These are phyloP conservation scores for Tulasnella sp. DNA, from an alignment of 768 basidiomycete species.

Conservation along the genomic window DNA sequence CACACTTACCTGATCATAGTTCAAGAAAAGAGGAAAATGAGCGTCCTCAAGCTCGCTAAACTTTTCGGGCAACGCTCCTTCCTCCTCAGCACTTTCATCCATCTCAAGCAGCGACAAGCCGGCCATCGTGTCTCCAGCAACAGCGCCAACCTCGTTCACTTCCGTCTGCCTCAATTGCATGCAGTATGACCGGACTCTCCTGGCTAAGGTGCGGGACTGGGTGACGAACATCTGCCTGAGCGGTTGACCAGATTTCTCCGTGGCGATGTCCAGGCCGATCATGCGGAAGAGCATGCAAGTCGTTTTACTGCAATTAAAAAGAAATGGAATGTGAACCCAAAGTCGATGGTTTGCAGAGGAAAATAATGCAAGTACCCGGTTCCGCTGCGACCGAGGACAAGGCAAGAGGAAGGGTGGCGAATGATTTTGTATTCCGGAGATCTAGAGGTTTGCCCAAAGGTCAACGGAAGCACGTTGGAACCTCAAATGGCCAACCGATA, in stretches of 20 bases:
- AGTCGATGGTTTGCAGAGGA: no score
- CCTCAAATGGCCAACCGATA: background rate
- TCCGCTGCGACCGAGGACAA: constrained; percentile 28
- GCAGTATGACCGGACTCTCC: constrained; percentile 23
- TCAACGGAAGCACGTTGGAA: background rate
- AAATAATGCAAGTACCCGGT: constrained; percentile 18
- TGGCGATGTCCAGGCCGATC: constrained; percentile 18
- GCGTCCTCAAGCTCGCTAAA: constrained; percentile 26
- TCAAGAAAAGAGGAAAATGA: constrained; percentile 29
- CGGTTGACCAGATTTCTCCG: background rate
- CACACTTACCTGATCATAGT: constrained; percentile 24
- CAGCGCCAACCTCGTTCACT: background rate
- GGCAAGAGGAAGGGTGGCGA: constrained; percentile 26
- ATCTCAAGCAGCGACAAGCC: background rate
- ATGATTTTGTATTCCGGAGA: constrained; percentile 24
- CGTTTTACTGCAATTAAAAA: constrained; percentile 21
- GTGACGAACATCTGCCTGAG: constrained; percentile 28
- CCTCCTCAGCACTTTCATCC: constrained; percentile 23
- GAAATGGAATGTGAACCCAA: background rate
- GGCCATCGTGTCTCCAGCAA: background rate
- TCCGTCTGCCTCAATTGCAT: background rate
- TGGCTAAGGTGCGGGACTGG: constrained; percentile 26
- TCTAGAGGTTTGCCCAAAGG: background rate
- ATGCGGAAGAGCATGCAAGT: constrained; percentile 29
- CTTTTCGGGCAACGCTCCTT: background rate